Base-by-base conservation (phyloP, 371 early-diverging fungal species). In the Enterospora canceri region DNA sequence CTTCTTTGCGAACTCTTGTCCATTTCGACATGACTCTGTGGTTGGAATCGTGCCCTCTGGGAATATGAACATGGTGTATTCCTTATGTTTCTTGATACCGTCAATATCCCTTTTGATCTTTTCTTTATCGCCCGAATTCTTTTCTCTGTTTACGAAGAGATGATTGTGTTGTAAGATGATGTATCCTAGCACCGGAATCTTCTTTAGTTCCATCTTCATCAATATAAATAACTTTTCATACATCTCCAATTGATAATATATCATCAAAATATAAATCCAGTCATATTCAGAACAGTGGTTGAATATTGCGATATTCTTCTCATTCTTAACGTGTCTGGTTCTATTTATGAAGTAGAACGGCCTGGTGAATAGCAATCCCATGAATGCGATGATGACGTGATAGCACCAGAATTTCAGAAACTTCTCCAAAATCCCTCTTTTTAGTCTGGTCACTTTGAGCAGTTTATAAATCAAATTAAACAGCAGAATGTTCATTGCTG, bases 41-140 rank as follows among this genome's bases (percentile, higher is more conserved):
- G 71, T 70, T 34, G 76, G 65, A 53, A 77, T 75, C 26, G 80
- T 80, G 30, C 80, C 80, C 61, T 80, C 80, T 54, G 80, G 76
- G 54, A 71, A 80, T 12, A 80, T 15, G 0, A 78, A 40, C 12
- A 78, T 21, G 54, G 60, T 58, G 57, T 32, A 80, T 29, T 32
- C 35, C 0, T 33, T n/a, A 21, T 53, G 59, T 26, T 62, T 48
- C 32, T 61, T 67, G 1, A 78, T 47, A 2, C 33, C 54, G 5
- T 58, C 32, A 28, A 66, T 12, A 21, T 70, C 73, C 18, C 55
- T 24, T 23, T 54, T 54, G n/a, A 80, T 64, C 1, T 57, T 59
- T 50, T 62, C 58, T 60, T 23, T 67, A 49, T 78, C 78, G 49
- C 59, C 51, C 23, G 46, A 33, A 49, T 69, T 58, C 18, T 16